Conservation (phyloP, 352 stramenopile species). For the Phytophthora melonis region DNA sequence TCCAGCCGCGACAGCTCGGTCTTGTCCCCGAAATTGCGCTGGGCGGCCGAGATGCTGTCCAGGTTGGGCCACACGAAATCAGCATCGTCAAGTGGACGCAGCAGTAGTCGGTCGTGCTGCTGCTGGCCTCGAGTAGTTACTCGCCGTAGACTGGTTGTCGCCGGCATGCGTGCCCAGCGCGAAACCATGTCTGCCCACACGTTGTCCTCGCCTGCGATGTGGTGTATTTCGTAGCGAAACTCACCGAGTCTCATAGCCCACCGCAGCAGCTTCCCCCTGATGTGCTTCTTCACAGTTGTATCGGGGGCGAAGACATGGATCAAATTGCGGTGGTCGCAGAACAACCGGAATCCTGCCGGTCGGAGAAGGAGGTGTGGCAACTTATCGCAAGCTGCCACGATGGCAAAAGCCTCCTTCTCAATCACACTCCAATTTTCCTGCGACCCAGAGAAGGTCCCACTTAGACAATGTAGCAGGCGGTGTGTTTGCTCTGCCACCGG, state of each 20-base stretch:
- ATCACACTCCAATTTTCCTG: conserved; percentile 24
- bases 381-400: conserved; percentile 29
- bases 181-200: conserved; percentile 27
- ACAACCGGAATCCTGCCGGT: conserved; percentile 7
- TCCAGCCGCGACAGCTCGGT: background rate
- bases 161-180: conserved; percentile 8
- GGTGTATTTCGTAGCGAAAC: background rate
- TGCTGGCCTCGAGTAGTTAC: background rate
- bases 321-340: conserved; percentile 12
- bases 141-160: background rate
- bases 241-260: background rate
- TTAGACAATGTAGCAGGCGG: background rate
- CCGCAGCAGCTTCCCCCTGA: background rate
- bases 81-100: conserved; percentile 8
- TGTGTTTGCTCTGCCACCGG: conserved; percentile 2
- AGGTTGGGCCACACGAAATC: conserved; percentile 13
- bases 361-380: conserved; percentile 20
- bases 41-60: background rate
- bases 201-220: conserved; percentile 2
- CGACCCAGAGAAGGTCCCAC: background rate
- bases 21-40: background rate
- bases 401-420: conserved; percentile 24
- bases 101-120: conserved; percentile 1
- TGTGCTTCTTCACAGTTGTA: background rate
- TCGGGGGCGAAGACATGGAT: conserved; percentile 15